Base-by-base conservation (phyloP, 176 grass and related monocot genomes). In the Bolboschoenus planiculmis region DNA sequence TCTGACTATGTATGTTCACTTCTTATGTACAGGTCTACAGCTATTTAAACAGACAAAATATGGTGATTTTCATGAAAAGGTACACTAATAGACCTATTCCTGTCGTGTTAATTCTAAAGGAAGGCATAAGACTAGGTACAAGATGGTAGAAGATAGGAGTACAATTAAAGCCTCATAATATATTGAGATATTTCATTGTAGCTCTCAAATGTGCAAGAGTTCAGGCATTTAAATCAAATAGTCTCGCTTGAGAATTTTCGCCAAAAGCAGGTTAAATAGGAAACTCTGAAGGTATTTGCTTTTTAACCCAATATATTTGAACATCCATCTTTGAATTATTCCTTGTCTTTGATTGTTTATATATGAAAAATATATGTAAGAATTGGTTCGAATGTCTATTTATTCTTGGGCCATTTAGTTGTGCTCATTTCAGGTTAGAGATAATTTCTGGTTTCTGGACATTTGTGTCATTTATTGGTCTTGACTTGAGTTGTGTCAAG, bases 11-110 rank as follows among this genome's bases (percentile, higher is more conserved):
- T 82, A 63, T 65, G 14, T 48, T 43, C 2, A 3, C 35, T 50
- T 84, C 80, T 73, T 31, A 42, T 91, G 13, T 40, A 76, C 82
- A 98, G 95, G 95, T 46, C 85, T 98, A 87, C 88, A 90, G 50
- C 86, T 98, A 85, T 98, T 98, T 85, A 98, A 90, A 14, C 92
- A 98, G 86, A 90, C 90, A 40, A 98, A 91, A 46, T 92, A 95
- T 56, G 87, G 90, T 88, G 90, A 90, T 63, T 91, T 78, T 87
- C 87, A 37, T 86, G 83, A 84, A 68, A 93, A 90, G 88, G 93
- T 95, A 92, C 61, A 55, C 79, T 31, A n/a, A n/a, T n/a, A n/a
- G n/a, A n/a, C n/a, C n/a, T n/a, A n/a, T n/a, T n/a, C n/a, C n/a
- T n/a, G n/a, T n/a, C n/a, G n/a, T n/a, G n/a, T n/a, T n/a, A n/a